Evolutionary conservation across 1,139 yeast species (phyloP), one percentile per base, ranked within the genome.

Genomic region (Geotrichum aggregatum): DNA sequence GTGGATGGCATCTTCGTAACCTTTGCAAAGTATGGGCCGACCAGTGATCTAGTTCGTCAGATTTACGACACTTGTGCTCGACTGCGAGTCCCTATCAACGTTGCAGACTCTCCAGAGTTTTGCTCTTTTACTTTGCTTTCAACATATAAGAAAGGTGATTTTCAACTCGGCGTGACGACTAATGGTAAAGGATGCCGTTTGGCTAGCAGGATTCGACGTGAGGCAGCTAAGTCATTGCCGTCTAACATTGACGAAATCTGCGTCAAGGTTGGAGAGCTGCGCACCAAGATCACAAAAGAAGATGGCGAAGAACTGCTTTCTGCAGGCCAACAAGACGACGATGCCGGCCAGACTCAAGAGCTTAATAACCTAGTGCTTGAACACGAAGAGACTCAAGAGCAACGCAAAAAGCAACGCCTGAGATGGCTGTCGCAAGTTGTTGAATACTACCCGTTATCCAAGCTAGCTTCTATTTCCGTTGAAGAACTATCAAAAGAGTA

Each of bases 371-470:
- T 87, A 42, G 82, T 85, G 6, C 72, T 77, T 35, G 91, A 84
- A 60, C 80, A 79, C 61, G 75, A 75, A 52, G 77, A 77, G 76
- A 72, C 77, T 0, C 49, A 50, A 13, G 60, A 58, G 44, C 60
- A 62, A n/a, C 79, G 79, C 61, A 74, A 76, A 61, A 80, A 78
- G 56, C 83, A 81, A 63, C 72, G 95, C 59, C 75, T 87, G 40
- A 76, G 95, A 61, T 92, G 96, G 95, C 72, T 91, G 52, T 80
- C 91, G 1, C 98, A 91, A 64, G 79, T 91, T 47, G 94, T 91
- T 48, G 98, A 91, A 65, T 91, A 91, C 66, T 91, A 82, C 64
- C 98, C 98, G 2, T 72, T 91, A 49, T 70, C 73, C 4, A 76
- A 80, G 60, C 73, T 91, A 38, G 83, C 83, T 1, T 69, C 71